Evolutionary conservation across 352 stramenopile genomes (phyloP).

Genomic region (Phytophthora hibernalis): DNA sequence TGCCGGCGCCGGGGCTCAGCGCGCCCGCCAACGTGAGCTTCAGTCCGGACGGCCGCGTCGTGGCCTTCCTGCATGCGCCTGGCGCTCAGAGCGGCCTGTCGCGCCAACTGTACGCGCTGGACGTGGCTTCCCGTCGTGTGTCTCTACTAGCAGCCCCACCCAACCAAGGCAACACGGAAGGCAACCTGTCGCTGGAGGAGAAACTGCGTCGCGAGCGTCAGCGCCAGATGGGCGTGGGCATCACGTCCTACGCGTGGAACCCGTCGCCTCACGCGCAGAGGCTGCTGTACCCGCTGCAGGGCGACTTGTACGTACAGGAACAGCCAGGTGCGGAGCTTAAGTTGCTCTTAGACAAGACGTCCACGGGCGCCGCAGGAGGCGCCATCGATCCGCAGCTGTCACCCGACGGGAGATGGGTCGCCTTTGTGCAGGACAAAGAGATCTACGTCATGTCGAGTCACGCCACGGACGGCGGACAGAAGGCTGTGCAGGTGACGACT

Average conservation of each 20-base stretch:
- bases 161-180: constrained; percentile 83
- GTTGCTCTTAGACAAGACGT: constrained; percentile 90
- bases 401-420: constrained; percentile 92
- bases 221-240: constrained; percentile 92
- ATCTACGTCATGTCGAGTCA: constrained; percentile 91
- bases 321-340: constrained; percentile 64
- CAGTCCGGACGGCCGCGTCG: constrained; percentile 78
- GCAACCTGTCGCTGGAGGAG: constrained; percentile 90
- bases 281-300: constrained; percentile 92
- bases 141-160: constrained; percentile 73
- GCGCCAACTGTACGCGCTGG: constrained; percentile 85
- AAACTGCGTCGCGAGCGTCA: constrained; percentile 92
- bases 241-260: constrained; percentile 92
- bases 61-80: constrained; percentile 89
- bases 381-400: constrained; percentile 95
- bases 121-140: constrained; percentile 63
- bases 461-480: constrained; percentile 39
- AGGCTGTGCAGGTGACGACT: constrained; percentile 74
- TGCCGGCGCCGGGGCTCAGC: constrained; percentile 86
- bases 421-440: constrained; percentile 95
- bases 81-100: constrained; percentile 82
- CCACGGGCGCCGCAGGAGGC: constrained; percentile 67
- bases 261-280: constrained; percentile 62
- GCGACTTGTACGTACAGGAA: constrained; percentile 95
- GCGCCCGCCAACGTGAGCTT: constrained; percentile 86